Base-by-base conservation (phyloP, 2,329 filamentous ascomycete species). In the Setomelanomma holmii region DNA sequence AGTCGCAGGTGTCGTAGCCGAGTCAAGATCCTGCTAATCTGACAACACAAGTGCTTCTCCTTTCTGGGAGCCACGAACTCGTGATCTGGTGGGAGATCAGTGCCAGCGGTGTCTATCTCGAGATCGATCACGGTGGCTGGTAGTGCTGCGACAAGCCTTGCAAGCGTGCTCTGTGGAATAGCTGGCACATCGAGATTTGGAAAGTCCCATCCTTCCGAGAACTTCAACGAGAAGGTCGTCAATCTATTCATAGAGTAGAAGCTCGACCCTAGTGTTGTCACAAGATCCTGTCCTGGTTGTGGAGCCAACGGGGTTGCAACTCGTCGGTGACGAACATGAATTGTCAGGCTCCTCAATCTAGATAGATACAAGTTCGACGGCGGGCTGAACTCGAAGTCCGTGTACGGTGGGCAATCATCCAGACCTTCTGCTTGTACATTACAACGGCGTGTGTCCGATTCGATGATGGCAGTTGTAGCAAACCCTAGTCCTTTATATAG, bases 161-260 rank as follows among this genome's bases (percentile, higher is more conserved):
- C 51, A 14, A 57, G 50, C 17, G 47, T 40, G 40, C 51, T 55
- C 21, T 47, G 39, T 22, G 49, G 49, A 46, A 60, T 36, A 2
- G 51, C 57, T 8, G 57, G 57, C 17, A 60, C 51, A 33, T 60
- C 51, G 12, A 53, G 22, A 19, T 19, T 24, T 19, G 55, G 55
- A 33, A 53, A 60, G 49, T 58, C 55, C 57, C 57, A 60, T 6
- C 57, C 57, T 30, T 58, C 51, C 1, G 49, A 35, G 39, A 58
- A 55, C 19, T 36, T 55, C 16, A 61, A 20, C 12, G 55, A 61
- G 19, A 58, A 60, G 6, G 47, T 58, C 10, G 52, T 27, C 20
- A 61, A 33, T 19, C 44, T 49, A 10, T 30, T 34, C 5, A 46
- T 54, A 8, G 12, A 2, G 5, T 7, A 14, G 35, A 61, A 45